Evolutionary conservation across 768 basidiomycete genomes (phyloP).

Genomic region (Tulasnella sp.): DNA sequence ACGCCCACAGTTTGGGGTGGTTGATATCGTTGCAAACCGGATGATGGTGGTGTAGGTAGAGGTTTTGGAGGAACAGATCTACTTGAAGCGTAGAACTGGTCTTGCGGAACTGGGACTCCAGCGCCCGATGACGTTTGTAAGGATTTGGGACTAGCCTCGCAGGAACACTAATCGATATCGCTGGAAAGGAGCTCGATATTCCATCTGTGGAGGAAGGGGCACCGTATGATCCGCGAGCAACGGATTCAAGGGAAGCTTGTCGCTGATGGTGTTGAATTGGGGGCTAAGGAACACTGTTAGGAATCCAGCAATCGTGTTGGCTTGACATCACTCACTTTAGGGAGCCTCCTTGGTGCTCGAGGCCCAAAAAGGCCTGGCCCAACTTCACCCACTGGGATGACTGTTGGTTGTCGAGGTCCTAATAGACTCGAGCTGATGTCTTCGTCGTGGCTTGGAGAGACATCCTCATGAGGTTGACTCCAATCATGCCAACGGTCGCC

Average conservation of each 20-base stretch:
- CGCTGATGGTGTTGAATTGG: constrained; percentile 3
- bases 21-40: constrained; percentile 21
- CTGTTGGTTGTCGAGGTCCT: constrained; percentile 33
- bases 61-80: neutral
- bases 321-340: constrained; percentile 39
- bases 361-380: no score
- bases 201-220: constrained; percentile 4
- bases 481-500: constrained; percentile 59
- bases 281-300: neutral
- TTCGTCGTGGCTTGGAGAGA: constrained; percentile 48
- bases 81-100: constrained; percentile 1
- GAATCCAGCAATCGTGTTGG: neutral
- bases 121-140: neutral
- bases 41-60: constrained; percentile 10
- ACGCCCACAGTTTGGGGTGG: no score
- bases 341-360: no score
- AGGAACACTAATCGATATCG: neutral
- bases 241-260: constrained; percentile 25
- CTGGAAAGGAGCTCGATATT: neutral
- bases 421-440: constrained; percentile 55
- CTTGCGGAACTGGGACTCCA: neutral
- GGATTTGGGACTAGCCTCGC: neutral
- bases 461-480: constrained; percentile 37
- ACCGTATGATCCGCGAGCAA: constrained; percentile 5
- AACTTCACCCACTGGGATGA: constrained; percentile 43